A percentile compares a stretch with the other conserved stretches of the same genome.
Conservation (phyloP, 78 protist species). For the Dictyostelium firmibasis region DNA sequence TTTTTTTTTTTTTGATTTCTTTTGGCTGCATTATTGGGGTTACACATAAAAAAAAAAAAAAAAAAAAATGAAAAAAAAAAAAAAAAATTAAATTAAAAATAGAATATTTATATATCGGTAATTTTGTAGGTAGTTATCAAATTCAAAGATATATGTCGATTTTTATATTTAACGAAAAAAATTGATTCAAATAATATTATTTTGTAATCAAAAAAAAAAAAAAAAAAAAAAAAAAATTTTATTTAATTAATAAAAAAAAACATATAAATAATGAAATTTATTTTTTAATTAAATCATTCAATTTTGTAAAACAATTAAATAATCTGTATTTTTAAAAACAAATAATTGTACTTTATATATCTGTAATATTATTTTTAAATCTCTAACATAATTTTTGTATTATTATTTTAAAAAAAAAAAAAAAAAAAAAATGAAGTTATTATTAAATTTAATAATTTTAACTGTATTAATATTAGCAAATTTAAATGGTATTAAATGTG, state of each 20-base stretch:
- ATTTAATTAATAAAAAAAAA: not conserved
- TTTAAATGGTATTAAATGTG: not conserved
- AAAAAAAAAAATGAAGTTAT: not conserved
- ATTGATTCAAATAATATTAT: not conserved
- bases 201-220: not conserved
- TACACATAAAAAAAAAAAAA: no score
- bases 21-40: no score
- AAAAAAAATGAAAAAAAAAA: no score
- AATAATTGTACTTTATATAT: not conserved
- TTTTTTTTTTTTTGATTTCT: no score
- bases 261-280: not conserved
- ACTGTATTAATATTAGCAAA: slow-evolving; percentile 17
- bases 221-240: not conserved
- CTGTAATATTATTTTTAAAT: not conserved
- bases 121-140: not conserved
- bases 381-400: not conserved
- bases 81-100: no score
- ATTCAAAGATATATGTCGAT: not conserved
- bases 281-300: not conserved
- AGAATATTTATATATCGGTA: not conserved
- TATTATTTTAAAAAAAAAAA: not conserved
- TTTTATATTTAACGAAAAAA: no score
- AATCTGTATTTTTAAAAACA: no score
- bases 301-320: not conserved
- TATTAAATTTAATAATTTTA: not conserved